Evolutionary conservation across 192 early-diverging fungal species (phyloP), one percentile per base, ranked within the genome.

Genomic region (Podila epicladia): DNA sequence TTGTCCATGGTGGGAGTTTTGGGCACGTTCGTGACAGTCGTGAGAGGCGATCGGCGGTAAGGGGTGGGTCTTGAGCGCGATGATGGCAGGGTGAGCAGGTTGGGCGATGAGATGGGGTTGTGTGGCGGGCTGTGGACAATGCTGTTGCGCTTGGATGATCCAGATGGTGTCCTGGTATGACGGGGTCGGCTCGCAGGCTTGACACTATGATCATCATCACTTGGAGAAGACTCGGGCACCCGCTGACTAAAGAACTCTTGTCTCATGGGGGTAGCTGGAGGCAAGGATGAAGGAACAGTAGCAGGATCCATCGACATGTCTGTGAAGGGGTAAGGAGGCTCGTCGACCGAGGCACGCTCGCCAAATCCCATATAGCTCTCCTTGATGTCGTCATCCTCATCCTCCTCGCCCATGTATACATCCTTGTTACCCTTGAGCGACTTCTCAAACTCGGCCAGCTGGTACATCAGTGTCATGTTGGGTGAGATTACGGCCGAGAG

Each of bases 381-480:
- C 8, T 22, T 26, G 17, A 24, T 26, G 17, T 55, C 53, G 53
- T 55, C 53, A 55, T 65, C 77, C 31, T 73, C 77, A 41, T 80
- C 65, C 20, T 61, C 68, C 57, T 60, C 33, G 59, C 59, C 26
- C 59, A 61, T 61, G 26, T 61, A 31, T 0, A 17, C 17, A 19
- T 17, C 20, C 45, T 49, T n/a, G 17, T 72, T 69, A 22, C 67
- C 71, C 62, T 69, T 69, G 29, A 80, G 62, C 4, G 58, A 58
- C 57, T 80, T 80, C 51, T 75, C 80, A 61, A 75, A 82, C 55
- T 82, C 80, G 31, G 73, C 67, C 48, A 82, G 62, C 31, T 82
- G 80, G 58, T 75, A 75, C 73, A 82, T 75, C 22, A 82, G 67
- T 29, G 73, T 72, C 73, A 75, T 74, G 67, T 83, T 83, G 20